Conservation (phyloP, 345 rosid species). For the Pelargonium nanum region DNA sequence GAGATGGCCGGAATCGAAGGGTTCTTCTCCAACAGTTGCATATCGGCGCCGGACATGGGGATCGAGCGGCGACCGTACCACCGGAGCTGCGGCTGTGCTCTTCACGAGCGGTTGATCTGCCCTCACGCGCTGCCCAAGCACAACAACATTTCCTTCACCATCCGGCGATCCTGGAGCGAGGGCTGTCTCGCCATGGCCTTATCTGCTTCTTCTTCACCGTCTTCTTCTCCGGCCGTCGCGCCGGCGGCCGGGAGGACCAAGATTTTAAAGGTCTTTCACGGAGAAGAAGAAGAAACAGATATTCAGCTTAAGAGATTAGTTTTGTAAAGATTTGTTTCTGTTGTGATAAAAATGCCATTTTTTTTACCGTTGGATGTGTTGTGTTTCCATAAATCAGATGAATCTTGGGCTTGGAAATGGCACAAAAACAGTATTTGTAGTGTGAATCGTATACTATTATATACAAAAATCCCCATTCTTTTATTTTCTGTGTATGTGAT, state of each 20-base stretch:
- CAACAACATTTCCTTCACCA: conserved; percentile 22
- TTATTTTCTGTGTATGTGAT: no score
- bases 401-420: no score
- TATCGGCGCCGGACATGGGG: conserved; percentile 21
- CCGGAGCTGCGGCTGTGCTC: conserved; percentile 31
- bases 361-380: no score
- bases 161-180: conserved; percentile 29
- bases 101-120: conserved; percentile 16
- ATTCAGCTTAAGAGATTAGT: no score
- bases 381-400: no score
- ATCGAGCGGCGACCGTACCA: conserved; percentile 33
- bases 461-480: no score
- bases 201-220: conserved; percentile 16
- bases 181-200: conserved; percentile 20
- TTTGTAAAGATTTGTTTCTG: no score
- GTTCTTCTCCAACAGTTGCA: conserved; percentile 18
- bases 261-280: no score
- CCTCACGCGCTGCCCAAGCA: conserved; percentile 2
- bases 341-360: no score
- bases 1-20: conserved; percentile 23
- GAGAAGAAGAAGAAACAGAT: no score
- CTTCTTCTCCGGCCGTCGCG: conserved; percentile 18
- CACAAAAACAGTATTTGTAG: no score
- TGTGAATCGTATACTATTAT: no score
- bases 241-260: conserved; percentile 4